Percentiles rank a stretch among this genome's conserved stretches.
These are phyloP conservation scores for Gryganskiella cystojenkinii DNA, from an alignment of 192 early-diverging fungal species.

Conservation along the genomic window DNA sequence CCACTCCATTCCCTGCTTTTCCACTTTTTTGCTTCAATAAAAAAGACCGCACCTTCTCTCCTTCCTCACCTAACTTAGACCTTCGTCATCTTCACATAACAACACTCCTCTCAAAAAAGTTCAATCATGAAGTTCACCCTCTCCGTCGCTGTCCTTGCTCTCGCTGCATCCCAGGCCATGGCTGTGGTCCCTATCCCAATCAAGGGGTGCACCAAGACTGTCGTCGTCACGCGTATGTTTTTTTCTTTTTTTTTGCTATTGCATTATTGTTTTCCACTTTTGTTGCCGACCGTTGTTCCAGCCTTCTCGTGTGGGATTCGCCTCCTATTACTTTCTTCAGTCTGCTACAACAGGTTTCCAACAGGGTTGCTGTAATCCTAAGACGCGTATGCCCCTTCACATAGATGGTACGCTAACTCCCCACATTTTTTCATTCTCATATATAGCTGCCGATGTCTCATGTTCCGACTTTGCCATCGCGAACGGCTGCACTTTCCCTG, in stretches of 20 bases:
- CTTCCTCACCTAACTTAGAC: neutral
- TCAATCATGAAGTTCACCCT: slow-evolving; percentile 42
- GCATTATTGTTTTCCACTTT: too few relatives aligned
- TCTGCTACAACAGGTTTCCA: too few relatives aligned
- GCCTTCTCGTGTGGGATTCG: too few relatives aligned
- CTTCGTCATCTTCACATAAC: neutral
- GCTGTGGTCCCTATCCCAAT: slow-evolving; percentile 35
- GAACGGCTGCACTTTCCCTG: slow-evolving; percentile 19
- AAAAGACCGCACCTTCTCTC: slow-evolving; percentile 3
- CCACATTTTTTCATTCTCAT: neutral
- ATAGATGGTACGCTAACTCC: neutral
- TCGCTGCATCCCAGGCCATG: slow-evolving; percentile 40
- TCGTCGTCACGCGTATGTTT: slow-evolving; percentile 23
- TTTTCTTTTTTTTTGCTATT: neutral
- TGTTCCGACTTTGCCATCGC: slow-evolving; percentile 18
- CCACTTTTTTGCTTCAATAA: slow-evolving; percentile 21
- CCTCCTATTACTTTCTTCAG: too few relatives aligned
- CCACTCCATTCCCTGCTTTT: slow-evolving; percentile 16
- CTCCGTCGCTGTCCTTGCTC: slow-evolving; percentile 42
- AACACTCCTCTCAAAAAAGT: neutral
- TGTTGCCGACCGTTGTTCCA: too few relatives aligned
- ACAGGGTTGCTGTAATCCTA: too few relatives aligned
- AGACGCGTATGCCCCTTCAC: too few relatives aligned
- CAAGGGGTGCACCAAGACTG: slow-evolving; percentile 35
- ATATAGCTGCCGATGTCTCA: slow-evolving; percentile 8